Percentiles rank a stretch among this genome's conserved stretches.
These are phyloP conservation scores for Tricladium varicosporioides DNA, from an alignment of 2,329 filamentous ascomycete genomes.

Conservation along the genomic window DNA sequence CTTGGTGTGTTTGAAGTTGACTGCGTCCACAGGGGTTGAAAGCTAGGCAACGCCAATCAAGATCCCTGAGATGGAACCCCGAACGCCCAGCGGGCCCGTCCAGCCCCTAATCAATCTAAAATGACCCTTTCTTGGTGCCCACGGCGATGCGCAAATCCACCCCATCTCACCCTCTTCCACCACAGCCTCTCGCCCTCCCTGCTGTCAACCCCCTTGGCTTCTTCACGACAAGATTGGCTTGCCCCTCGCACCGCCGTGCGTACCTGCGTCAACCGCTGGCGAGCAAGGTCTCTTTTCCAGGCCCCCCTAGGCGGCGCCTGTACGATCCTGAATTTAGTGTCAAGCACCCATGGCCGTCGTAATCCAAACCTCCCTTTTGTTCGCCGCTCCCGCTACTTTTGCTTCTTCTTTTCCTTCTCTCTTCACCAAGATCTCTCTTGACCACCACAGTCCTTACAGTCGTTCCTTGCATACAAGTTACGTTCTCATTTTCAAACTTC, in stretches of 20 bases:
- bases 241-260: background rate
- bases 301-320: conserved; percentile 9
- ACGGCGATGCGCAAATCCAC: background rate
- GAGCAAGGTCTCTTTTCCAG: background rate
- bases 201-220: background rate
- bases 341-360: conserved; percentile 14
- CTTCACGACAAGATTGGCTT: background rate
- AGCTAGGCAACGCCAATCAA: conserved; percentile 16
- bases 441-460: conserved; percentile 33
- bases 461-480: conserved; percentile 26
- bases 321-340: conserved; percentile 19
- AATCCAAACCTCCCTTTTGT: conserved; percentile 13
- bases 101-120: conserved; percentile 20
- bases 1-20: background rate
- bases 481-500: conserved; percentile 29
- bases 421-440: conserved; percentile 30
- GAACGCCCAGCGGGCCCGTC: conserved; percentile 2
- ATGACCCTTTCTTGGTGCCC: background rate
- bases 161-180: background rate
- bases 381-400: conserved; percentile 12
- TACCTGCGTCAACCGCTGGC: conserved; percentile 1
- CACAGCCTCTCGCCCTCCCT: background rate
- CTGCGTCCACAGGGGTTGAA: background rate
- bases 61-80: background rate
- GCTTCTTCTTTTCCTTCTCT: conserved; percentile 13